A percentile compares a stretch with the other conserved stretches of the same genome.
Conservation (phyloP, 306 rosid genomes). For the Cucumis melo region DNA sequence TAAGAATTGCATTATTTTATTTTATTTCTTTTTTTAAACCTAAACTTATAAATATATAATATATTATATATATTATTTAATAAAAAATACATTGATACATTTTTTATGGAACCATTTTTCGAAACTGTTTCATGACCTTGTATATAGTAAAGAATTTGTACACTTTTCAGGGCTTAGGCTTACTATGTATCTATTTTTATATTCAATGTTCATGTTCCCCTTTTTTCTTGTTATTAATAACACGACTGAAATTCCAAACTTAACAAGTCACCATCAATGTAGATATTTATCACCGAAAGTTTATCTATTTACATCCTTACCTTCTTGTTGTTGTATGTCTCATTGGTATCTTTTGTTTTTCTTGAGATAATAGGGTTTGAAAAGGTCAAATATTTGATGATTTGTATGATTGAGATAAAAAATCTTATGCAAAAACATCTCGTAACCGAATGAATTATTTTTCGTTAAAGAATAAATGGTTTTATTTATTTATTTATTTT, state of each 20-base stretch:
- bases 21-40: too few relatives aligned
- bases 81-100: too few relatives aligned
- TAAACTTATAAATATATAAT: too few relatives aligned
- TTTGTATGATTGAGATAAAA: neutral
- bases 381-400: neutral
- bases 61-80: too few relatives aligned
- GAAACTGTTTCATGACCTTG: neutral
- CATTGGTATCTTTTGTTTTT: neutral
- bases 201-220: neutral
- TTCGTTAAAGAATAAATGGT: neutral
- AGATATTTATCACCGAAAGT: neutral
- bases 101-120: neutral
- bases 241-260: neutral
- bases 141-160: neutral
- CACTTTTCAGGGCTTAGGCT: neutral
- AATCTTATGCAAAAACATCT: neutral
- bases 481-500: neutral
- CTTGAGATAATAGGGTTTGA: neutral
- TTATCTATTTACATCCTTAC: neutral
- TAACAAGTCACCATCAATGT: neutral
- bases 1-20: too few relatives aligned
- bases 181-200: neutral
- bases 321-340: neutral
- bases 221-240: neutral
- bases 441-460: neutral